A percentile compares a stretch with the other conserved stretches of the same genome.
Evolutionary conservation across 139 green algal species (phyloP).

Genomic region (Tetraselmis chui): DNA sequence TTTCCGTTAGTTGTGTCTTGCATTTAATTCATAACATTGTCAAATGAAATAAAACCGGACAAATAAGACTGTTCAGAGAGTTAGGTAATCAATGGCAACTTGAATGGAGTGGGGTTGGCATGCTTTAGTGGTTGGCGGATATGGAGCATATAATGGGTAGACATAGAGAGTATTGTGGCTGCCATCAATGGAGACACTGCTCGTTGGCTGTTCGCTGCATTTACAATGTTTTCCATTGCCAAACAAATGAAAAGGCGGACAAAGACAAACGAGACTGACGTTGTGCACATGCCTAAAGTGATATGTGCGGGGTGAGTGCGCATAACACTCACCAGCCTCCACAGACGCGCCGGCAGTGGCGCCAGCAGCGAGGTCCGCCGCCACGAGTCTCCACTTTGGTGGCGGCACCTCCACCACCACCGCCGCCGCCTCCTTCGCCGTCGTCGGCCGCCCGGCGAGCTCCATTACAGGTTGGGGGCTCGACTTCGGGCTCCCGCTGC

Average conservation of each 20-base stretch:
- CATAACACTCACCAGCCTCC: conserved; percentile 53
- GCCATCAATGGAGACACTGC: background rate
- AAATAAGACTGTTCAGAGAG: no score
- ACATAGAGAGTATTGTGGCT: no score
- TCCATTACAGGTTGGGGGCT: conserved; percentile 9
- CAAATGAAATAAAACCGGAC: no score
- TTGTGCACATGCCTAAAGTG: background rate
- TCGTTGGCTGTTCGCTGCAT: no score
- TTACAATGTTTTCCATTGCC: background rate
- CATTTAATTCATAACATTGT: no score
- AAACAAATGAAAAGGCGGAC: background rate
- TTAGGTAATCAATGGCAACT: no score
- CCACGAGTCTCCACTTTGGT: conserved; percentile 52
- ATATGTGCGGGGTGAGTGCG: background rate
- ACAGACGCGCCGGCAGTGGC: conserved; percentile 74
- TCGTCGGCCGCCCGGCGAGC: background rate
- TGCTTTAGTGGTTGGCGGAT: no score
- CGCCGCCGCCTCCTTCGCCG: background rate
- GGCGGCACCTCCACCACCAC: background rate
- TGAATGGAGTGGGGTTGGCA: no score
- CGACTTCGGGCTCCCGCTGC: background rate
- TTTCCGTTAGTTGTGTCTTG: no score
- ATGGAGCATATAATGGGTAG: no score
- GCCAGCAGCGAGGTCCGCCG: conserved; percentile 70
- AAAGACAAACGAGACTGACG: background rate